Evolutionary conservation across 2,329 filamentous ascomycete species (phyloP), one percentile per base, ranked within the genome.

Genomic region (Epichloe bromicola): DNA sequence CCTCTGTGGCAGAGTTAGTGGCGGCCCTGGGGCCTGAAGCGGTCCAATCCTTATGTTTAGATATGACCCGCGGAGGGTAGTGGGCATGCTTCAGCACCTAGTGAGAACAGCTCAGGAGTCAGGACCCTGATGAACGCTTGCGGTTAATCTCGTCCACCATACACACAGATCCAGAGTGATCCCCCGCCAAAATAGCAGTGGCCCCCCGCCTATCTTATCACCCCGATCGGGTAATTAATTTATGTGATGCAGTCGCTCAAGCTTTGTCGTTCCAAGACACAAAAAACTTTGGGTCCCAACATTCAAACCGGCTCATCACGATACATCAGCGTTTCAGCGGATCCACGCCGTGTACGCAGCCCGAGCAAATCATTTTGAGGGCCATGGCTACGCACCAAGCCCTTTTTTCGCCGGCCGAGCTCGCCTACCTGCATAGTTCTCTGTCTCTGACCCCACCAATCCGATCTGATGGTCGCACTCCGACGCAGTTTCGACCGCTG

Each of bases 331-430:
- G 42, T 6, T 7, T 17, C 20, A 33, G 10, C n/a, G 14, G 33
- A 37, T 43, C 14, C 17, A 37, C 39, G 12, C 41, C 33, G 38
- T 15, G 33, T 23, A 39, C 39, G 2, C 6, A 37, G 15, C 14
- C 8, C 33, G 23, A 15, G 26, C 48, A 12, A 42, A 42, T 34
- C 1, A 19, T 15, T 39, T 14, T 12, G 6, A 26, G 26, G 46
- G 46, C 57, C 56, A 85, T 88, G 79, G 74, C 84, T 40, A 78
- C 80, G 58, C 80, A 82, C 61, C 79, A 81, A 69, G 79, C 82
- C 62, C 83, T 88, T 84, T 97, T 97, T 68, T 96, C 90, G 50
- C 91, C 93, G 46, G 89, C 93, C 62, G 93, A 98, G 73, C 86
- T 98, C 62, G 89, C 90, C 60, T 98, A 96, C 73, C 82, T 97